phyloP scores from a whole-genome alignment of 306 rosid species.

The Vicia sativa region DNA sequence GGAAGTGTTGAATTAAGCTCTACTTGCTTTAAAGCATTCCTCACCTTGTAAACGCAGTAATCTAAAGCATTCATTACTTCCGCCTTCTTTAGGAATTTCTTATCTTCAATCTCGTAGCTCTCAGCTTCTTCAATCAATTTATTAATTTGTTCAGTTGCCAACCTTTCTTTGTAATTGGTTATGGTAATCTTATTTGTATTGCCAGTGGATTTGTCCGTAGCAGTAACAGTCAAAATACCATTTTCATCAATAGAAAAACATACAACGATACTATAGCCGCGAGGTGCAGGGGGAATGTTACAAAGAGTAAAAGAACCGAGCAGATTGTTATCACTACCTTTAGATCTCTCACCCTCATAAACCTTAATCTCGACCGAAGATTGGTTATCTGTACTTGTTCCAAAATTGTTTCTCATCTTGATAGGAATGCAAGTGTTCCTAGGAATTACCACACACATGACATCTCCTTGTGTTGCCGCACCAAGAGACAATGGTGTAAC shows the following conservation, averaged over 20 bases:
- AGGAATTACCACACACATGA: too few species aligned
- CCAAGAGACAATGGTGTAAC: too few species aligned
- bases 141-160: constrained; percentile 42
- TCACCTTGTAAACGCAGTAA: constrained; percentile 41
- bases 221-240: constrained; percentile 44
- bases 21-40: constrained; percentile 1
- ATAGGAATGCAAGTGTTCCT: too few species aligned
- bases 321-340: constrained; percentile 48
- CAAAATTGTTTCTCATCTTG: too few species aligned
- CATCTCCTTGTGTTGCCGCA: too few species aligned
- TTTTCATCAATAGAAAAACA: constrained; percentile 47
- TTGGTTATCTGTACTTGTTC: too few species aligned
- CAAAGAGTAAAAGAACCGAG: constrained; percentile 40
- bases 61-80: constrained; percentile 42
- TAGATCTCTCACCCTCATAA: not conserved
- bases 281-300: constrained; percentile 43
- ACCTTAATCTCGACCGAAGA: too few species aligned
- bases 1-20: too few species aligned
- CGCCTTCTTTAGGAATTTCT: constrained; percentile 37
- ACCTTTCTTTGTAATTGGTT: constrained; percentile 44
- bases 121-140: constrained; percentile 52
- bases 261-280: constrained; percentile 41
- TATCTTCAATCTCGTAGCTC: constrained; percentile 46
- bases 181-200: constrained; percentile 42
- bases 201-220: constrained; percentile 42